Evolutionary conservation across 345 rosid species (phyloP).

Genomic region (Noccaea bulbosa): DNA sequence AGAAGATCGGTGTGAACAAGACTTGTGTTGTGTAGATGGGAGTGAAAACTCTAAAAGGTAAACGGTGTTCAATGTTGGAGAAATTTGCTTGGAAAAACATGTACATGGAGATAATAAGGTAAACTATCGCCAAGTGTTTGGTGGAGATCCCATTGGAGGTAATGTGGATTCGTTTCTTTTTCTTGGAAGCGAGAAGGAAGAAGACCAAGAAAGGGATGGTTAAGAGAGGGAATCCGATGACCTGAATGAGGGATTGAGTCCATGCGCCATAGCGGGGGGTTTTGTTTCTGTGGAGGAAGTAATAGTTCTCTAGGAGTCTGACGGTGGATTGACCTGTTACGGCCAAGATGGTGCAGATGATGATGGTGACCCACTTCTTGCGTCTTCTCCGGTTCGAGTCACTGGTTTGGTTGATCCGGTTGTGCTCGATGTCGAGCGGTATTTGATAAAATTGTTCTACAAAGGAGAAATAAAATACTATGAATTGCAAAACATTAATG

Average conservation of each 20-base stretch:
- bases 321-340: slow-evolving; percentile 25
- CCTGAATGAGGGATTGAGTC: slow-evolving; percentile 18
- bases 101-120: background rate
- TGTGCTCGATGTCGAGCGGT: too few relatives aligned
- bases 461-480: too few relatives aligned
- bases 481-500: too few relatives aligned
- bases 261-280: background rate
- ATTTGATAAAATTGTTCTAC: too few relatives aligned
- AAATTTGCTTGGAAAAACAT: background rate
- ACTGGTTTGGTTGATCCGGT: background rate
- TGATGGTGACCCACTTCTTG: slow-evolving; percentile 11
- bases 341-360: slow-evolving; percentile 8
- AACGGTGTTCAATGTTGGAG: background rate
- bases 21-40: slow-evolving; percentile 33
- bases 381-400: too few relatives aligned
- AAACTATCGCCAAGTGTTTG: background rate
- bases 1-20: slow-evolving; percentile 6
- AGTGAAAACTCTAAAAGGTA: background rate
- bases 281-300: background rate
- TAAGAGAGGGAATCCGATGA: slow-evolving; percentile 26
- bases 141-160: background rate
- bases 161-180: background rate
- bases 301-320: slow-evolving; percentile 17
- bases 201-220: slow-evolving; percentile 9
- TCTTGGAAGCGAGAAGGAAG: background rate